Conservation (phyloP, 2,329 filamentous ascomycete genomes). For the Falciphora oryzae region DNA sequence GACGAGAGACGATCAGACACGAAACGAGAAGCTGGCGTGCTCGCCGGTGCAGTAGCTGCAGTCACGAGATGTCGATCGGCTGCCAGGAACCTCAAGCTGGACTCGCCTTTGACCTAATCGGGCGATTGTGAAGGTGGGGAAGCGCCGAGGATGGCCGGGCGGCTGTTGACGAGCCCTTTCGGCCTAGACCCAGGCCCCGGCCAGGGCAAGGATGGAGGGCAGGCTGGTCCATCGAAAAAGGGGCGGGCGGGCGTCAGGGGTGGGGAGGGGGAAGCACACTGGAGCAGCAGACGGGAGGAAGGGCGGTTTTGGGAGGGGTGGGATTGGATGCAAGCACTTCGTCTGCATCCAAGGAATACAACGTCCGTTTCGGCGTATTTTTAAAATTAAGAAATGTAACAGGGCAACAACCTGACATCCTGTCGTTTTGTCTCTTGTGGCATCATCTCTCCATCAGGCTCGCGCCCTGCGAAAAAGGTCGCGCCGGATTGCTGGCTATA, state of each 20-base stretch:
- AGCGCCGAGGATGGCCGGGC: too few relatives aligned
- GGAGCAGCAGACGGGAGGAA: too few relatives aligned
- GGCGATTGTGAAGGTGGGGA: background rate
- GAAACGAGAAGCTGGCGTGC: background rate
- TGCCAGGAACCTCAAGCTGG: background rate
- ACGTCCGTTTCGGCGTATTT: background rate
- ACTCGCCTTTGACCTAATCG: background rate
- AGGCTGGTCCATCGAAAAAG: background rate
- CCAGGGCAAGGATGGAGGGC: too few relatives aligned
- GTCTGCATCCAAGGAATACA: background rate
- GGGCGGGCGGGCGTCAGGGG: background rate
- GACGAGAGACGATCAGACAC: background rate
- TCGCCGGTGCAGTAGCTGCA: background rate
- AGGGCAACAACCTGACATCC: background rate
- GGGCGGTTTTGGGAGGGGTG: background rate
- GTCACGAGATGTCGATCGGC: background rate
- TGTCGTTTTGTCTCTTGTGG: background rate
- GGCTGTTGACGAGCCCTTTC: background rate
- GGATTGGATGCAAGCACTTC: constrained; percentile 14
- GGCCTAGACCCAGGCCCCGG: background rate
- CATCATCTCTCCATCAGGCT: background rate
- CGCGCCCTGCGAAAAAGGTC: background rate
- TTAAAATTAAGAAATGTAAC: constrained; percentile 1
- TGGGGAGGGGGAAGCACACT: too few relatives aligned
- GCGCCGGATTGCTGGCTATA: background rate